Percentiles rank a stretch among this genome's conserved stretches.
Evolutionary conservation across 148 eudicot genomes (phyloP).

Genomic region (Diospyros kaki): DNA sequence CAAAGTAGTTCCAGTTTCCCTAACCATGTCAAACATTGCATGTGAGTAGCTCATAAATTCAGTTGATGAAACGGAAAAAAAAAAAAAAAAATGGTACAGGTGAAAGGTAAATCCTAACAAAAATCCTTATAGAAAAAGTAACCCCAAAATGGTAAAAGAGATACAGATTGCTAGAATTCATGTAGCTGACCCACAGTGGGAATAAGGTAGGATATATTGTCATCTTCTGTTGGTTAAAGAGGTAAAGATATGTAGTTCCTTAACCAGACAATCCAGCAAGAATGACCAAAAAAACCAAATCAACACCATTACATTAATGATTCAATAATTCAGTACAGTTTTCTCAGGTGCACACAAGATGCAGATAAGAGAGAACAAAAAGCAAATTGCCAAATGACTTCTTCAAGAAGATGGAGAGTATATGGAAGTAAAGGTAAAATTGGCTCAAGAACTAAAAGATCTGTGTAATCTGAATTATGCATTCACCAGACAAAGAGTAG

Average conservation of each 20-base stretch:
- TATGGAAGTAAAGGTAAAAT: no score
- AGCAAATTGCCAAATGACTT: not conserved
- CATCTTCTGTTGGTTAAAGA: no score
- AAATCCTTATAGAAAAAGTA: no score
- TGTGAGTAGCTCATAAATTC: conserved; percentile 11
- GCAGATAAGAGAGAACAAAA: conserved; percentile 1
- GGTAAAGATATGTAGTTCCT: no score
- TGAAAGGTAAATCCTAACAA: no score
- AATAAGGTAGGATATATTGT: no score
- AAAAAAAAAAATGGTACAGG: not conserved
- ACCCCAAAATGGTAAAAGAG: no score
- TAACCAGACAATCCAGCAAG: no score
- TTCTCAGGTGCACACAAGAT: not conserved
- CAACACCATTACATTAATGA: not conserved
- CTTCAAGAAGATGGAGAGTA: not conserved
- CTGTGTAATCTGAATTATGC: conserved; percentile 3
- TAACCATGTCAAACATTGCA: conserved; percentile 24
- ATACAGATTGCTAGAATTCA: no score
- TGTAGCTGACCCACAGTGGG: no score
- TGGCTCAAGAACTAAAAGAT: not conserved
- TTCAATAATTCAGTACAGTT: not conserved
- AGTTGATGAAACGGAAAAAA: conserved; percentile 4
- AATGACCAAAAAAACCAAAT: conserved; percentile 3
- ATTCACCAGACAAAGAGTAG: conserved; percentile 81
- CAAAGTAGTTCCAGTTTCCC: conserved; percentile 99